These are phyloP conservation scores for Scopulariopsis brevicaulis DNA, from an alignment of 2,329 filamentous ascomycete species.

Conservation along the genomic window DNA sequence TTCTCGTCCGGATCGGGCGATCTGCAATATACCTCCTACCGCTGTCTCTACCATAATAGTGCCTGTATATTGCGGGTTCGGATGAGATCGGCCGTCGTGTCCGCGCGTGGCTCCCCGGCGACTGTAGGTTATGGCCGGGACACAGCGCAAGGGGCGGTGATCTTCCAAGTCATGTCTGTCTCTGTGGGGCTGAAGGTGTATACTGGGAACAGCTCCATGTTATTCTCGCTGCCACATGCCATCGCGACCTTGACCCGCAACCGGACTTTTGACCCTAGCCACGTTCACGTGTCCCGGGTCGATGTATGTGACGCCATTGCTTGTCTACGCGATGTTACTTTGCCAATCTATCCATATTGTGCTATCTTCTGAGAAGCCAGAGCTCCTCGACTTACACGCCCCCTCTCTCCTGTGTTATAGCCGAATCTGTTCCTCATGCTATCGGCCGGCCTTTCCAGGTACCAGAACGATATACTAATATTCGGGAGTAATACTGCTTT, in stretches of 20 bases:
- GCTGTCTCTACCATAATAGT: too few species aligned
- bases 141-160: too few species aligned
- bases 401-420: background rate
- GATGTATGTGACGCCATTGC: background rate
- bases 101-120: too few species aligned
- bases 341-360: constrained; percentile 3
- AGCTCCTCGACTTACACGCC: background rate
- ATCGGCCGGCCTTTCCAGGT: background rate
- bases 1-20: background rate
- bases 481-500: background rate
- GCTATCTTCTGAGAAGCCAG: background rate
- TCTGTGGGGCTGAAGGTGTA: background rate
- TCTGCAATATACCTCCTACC: background rate
- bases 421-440: background rate
- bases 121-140: too few species aligned
- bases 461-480: background rate
- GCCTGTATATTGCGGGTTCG: too few species aligned
- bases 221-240: background rate
- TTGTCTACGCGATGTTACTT: background rate
- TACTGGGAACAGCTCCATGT: background rate
- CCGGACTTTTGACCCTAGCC: background rate
- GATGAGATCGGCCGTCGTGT: too few species aligned
- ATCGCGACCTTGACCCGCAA: background rate
- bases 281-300: background rate
- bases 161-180: too few species aligned